Conservation (phyloP, 352 stramenopile species). For the Phytophthora crassamura region DNA sequence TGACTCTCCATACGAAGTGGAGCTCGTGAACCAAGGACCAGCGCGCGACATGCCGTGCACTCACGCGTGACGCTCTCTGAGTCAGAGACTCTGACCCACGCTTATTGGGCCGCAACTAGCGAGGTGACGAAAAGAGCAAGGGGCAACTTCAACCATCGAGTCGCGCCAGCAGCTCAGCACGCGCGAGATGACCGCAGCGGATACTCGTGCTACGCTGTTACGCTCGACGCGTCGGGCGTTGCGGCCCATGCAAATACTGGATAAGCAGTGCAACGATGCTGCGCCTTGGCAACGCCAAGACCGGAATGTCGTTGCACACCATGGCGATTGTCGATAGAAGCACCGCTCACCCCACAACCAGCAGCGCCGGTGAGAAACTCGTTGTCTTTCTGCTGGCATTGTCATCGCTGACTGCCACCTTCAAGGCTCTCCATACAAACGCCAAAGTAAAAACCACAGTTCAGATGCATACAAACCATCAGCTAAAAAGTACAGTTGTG, state of each 20-base stretch:
- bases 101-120: constrained; percentile 13
- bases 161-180: constrained; percentile 14
- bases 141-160: constrained; percentile 2
- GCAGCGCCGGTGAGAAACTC: no score
- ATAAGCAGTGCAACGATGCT: constrained; percentile 21
- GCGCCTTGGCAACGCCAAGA: not conserved
- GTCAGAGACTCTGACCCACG: not conserved
- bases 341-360: no score
- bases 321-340: not conserved
- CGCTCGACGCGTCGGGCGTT: constrained; percentile 12
- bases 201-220: constrained; percentile 18
- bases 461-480: not conserved
- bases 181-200: not conserved
- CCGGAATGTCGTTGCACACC: constrained; percentile 5
- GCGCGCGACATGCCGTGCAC: constrained; percentile 9
- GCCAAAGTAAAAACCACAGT: constrained; percentile 9
- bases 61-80: constrained; percentile 3
- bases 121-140: constrained; percentile 16
- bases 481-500: no score
- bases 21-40: not conserved
- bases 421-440: no score
- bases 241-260: constrained; percentile 15
- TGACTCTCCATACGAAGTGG: constrained; percentile 1
- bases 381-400: no score
- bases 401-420: no score